Conservation (phyloP, 1,284 basidiomycete genomes). For the Papiliotrema fonsecae region DNA sequence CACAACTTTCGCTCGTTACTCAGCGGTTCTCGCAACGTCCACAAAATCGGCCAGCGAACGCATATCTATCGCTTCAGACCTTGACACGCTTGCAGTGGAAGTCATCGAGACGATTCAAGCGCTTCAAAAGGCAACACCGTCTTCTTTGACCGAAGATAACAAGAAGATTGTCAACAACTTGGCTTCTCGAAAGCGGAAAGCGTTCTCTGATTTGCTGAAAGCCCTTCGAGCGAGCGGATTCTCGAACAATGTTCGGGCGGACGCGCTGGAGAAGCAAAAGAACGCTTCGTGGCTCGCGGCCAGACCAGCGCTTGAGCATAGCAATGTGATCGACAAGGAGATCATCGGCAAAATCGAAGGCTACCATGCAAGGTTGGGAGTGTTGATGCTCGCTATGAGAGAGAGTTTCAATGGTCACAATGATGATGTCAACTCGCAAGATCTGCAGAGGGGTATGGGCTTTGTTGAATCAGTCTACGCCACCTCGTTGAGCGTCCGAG, state of each 20-base stretch:
- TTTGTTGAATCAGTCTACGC: constrained; percentile 74
- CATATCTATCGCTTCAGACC: constrained; percentile 10
- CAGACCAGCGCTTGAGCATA: constrained; percentile 19
- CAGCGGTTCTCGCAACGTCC: constrained; percentile 7
- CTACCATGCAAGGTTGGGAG: constrained; percentile 69
- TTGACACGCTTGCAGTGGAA: constrained; percentile 66
- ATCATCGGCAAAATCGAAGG: constrained; percentile 50
- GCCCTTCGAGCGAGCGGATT: constrained; percentile 80
- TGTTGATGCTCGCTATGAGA: constrained; percentile 65
- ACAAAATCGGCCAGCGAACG: neutral
- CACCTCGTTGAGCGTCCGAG: constrained; percentile 55
- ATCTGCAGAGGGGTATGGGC: constrained; percentile 73
- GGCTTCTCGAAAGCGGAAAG: constrained; percentile 76
- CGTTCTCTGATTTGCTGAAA: constrained; percentile 85
- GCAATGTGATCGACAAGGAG: constrained; percentile 11
- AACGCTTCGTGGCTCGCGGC: constrained; percentile 65
- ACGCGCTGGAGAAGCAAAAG: constrained; percentile 61
- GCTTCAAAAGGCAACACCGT: constrained; percentile 58
- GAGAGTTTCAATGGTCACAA: constrained; percentile 66
- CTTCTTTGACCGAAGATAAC: constrained; percentile 59
- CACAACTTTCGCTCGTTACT: constrained; percentile 38
- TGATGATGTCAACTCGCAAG: constrained; percentile 74
- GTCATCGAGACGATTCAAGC: constrained; percentile 66
- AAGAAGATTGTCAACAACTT: constrained; percentile 72
- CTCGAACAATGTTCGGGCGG: constrained; percentile 65